Conservation (phyloP, 352 stramenopile genomes). For the Globisporangium okanoganense region DNA sequence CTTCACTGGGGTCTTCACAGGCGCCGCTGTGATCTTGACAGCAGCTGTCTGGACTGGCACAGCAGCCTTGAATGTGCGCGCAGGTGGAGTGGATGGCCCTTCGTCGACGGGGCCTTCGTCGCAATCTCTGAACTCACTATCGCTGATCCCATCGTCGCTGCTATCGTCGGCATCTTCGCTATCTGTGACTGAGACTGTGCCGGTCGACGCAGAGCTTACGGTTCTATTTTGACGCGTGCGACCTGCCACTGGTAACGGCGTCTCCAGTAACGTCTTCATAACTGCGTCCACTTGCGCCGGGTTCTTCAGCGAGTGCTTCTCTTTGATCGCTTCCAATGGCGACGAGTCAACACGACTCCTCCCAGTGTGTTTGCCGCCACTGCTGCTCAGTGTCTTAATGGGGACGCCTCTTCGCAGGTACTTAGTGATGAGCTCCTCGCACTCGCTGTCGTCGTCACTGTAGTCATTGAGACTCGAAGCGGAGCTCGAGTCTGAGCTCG, state of each 20-base stretch:
- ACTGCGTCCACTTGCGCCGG: neutral
- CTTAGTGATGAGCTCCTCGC: constrained; percentile 18
- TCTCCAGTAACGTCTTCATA: neutral
- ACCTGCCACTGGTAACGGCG: neutral
- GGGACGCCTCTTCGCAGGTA: constrained; percentile 13
- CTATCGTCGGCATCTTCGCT: constrained; percentile 21
- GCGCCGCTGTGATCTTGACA: neutral
- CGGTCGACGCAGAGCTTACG: constrained; percentile 19
- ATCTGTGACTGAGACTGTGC: constrained; percentile 31
- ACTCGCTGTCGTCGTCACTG: constrained; percentile 5
- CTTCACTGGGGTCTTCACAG: neutral
- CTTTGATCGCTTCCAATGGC: constrained; percentile 11
- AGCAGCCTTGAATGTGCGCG: neutral
- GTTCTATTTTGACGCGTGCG: constrained; percentile 25
- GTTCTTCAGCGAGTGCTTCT: constrained; percentile 11
- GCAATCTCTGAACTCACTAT: constrained; percentile 11
- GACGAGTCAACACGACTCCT: neutral
- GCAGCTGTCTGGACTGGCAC: neutral
- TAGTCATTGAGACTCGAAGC: constrained; percentile 17
- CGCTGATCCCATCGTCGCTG: constrained; percentile 12
- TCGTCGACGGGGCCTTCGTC: constrained; percentile 24
- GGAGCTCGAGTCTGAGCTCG: constrained; percentile 6
- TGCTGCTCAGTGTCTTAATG: constrained; percentile 5
- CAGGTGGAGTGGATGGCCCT: neutral
- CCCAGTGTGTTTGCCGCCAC: neutral